phyloP scores from a whole-genome alignment of 257 asterid genomes.

The Solanum etuberosum region DNA sequence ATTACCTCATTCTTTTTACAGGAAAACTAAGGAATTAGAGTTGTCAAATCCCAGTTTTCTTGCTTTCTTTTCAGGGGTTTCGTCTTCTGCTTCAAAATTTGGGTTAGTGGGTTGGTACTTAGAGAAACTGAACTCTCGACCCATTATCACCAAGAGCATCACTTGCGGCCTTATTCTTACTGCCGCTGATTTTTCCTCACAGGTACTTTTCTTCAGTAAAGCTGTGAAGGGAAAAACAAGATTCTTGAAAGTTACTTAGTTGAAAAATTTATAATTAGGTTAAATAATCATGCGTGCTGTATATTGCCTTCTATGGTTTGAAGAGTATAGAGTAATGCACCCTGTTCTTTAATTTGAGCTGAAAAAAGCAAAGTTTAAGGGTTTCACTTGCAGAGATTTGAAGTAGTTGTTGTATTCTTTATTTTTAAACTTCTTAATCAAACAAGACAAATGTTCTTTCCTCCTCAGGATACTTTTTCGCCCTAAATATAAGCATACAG shows the following conservation, averaged over 20 bases:
- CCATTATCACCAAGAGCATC: slow-evolving; percentile 65
- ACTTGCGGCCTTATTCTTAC: slow-evolving; percentile 66
- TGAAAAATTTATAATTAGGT: background rate
- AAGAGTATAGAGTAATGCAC: background rate
- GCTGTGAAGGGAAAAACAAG: background rate
- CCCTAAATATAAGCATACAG: background rate
- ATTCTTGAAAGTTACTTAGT: background rate
- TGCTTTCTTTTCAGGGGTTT: slow-evolving; percentile 9
- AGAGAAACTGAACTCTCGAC: slow-evolving; percentile 42
- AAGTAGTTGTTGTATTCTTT: background rate
- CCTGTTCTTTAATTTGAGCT: background rate
- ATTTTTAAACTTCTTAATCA: background rate
- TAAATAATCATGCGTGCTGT: background rate
- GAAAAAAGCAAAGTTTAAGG: background rate
- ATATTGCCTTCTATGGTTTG: background rate
- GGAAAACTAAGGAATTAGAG: slow-evolving; percentile 17
- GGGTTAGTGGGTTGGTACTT: slow-evolving; percentile 64
- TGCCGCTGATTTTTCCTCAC: slow-evolving; percentile 79
- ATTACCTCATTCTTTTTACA: slow-evolving; percentile 12
- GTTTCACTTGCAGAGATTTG: background rate
- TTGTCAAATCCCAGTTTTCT: slow-evolving; percentile 6
- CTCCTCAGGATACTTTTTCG: background rate
- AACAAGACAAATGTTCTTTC: background rate
- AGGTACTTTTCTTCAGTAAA: slow-evolving; percentile 27
- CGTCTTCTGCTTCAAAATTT: slow-evolving; percentile 23